Evolutionary conservation across 345 rosid genomes (phyloP), one percentile per base, ranked within the genome.

Genomic region (Eucalyptus sp.): DNA sequence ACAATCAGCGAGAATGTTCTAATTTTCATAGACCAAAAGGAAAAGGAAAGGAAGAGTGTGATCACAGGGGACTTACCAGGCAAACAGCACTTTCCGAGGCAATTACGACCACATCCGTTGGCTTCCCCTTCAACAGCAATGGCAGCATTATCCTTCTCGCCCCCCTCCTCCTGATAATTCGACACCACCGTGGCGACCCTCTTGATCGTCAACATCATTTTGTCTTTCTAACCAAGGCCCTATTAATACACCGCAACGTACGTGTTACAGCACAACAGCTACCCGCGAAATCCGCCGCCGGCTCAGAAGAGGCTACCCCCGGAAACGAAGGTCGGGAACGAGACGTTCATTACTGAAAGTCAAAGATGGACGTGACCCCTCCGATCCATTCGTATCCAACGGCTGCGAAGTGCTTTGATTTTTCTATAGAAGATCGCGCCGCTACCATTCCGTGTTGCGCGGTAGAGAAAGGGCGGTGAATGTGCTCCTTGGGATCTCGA

Each of bases 161-260:
- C 62, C 18, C 44, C 84, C 51, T 89, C 91, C 58, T 90, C 93
- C 87, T 92, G 93, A 64, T 92, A 90, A 88, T 90, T 92, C 7
- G 94, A 93, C 58, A 93, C 92, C 29, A 93, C 91, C n/a, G 91
- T 91, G 2, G 93, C 88, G 11, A 88, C 92, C 88, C 90, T 92
- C 91, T 89, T 93, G 56, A 92, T 92, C 27, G 91, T 92, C 89
- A 92, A 48, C 90, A 87, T 89, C 86, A 60, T 54, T n/a, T 22
- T 44, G 6, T 31, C 20, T 14, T 54, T 52, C 44, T 9, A 48
- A 48, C 51, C 29, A 24, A 84, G 18, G 33, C 9, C 17, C 22
- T 84, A 41, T 29, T 13, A 13, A 62, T 7, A 29, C 71, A 62
- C 71, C 71, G 5, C 2, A 62, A 29, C 17, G 33, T 7, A 13